phyloP scores from a whole-genome alignment of 495 filamentous ascomycete species.

The Aspergillus carlsbadensis region DNA sequence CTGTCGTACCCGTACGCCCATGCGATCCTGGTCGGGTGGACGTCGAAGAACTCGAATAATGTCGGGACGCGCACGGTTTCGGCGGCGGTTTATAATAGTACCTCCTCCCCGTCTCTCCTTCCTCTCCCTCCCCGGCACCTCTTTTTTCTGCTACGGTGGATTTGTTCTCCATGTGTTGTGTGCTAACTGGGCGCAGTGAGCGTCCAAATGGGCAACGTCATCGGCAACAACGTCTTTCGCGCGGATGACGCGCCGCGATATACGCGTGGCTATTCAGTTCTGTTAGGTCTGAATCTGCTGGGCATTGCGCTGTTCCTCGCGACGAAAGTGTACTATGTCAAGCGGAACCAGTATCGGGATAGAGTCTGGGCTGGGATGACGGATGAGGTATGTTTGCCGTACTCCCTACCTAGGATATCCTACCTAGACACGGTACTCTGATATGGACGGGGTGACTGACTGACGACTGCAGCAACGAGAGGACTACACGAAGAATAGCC shows the following conservation, averaged over 20 bases:
- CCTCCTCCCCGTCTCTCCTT: neutral
- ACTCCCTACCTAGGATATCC: neutral
- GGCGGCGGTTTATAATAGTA: slow-evolving; percentile 52
- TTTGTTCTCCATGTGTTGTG: neutral
- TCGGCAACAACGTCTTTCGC: slow-evolving; percentile 53
- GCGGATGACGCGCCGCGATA: slow-evolving; percentile 54
- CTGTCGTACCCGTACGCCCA: slow-evolving; percentile 58
- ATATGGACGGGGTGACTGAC: slow-evolving; percentile 1
- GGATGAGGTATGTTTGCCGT: slow-evolving; percentile 16
- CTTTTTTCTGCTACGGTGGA: no score
- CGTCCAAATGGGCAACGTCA: slow-evolving; percentile 49
- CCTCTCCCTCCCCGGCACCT: no score
- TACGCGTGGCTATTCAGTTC: slow-evolving; percentile 46
- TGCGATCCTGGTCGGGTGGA: slow-evolving; percentile 63
- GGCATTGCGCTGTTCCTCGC: slow-evolving; percentile 31
- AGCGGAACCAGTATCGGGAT: slow-evolving; percentile 28
- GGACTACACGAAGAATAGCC: slow-evolving; percentile 27
- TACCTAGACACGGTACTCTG: no score
- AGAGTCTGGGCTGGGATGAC: slow-evolving; percentile 35
- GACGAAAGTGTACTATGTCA: slow-evolving; percentile 37
- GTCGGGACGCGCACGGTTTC: slow-evolving; percentile 61
- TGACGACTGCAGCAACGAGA: slow-evolving; percentile 15
- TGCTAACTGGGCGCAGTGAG: slow-evolving; percentile 22
- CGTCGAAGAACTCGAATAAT: slow-evolving; percentile 56
- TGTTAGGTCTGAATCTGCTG: slow-evolving; percentile 44